phyloP scores from a whole-genome alignment of 192 early-diverging fungal species.

The Funneliformis geosporum region DNA sequence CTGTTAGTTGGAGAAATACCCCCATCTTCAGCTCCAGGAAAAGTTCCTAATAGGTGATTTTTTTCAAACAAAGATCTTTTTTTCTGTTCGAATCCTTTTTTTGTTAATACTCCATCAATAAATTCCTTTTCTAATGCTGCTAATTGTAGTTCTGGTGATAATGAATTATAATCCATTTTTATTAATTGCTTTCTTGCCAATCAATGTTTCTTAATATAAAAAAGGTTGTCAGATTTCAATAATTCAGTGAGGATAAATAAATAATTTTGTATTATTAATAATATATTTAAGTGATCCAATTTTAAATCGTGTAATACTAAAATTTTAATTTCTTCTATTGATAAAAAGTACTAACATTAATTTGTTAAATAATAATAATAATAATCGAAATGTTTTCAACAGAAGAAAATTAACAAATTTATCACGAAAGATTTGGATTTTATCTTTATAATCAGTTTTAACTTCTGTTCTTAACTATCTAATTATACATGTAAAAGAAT shows the following conservation, averaged over 20 bases:
- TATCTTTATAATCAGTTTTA: background rate
- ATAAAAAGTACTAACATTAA: background rate
- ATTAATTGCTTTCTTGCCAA: background rate
- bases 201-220: background rate
- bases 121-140: constrained; percentile 47
- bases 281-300: background rate
- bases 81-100: constrained; percentile 75
- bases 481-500: background rate
- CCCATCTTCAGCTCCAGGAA: background rate
- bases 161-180: background rate
- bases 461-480: background rate
- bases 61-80: constrained; percentile 54
- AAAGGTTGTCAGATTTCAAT: background rate
- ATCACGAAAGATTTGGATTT: background rate
- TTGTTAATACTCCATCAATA: constrained; percentile 70
- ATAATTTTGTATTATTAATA: too few relatives aligned
- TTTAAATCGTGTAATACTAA: background rate
- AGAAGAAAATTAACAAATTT: background rate
- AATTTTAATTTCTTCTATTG: background rate
- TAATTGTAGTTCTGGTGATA: constrained; percentile 21
- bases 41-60: constrained; percentile 26
- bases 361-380: background rate
- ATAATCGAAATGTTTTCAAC: too few relatives aligned
- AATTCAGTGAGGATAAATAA: background rate
- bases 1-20: background rate